Evolutionary conservation across 345 rosid genomes (phyloP), one percentile per base, ranked within the genome.

Genomic region (Aquilaria yunnanensis): DNA sequence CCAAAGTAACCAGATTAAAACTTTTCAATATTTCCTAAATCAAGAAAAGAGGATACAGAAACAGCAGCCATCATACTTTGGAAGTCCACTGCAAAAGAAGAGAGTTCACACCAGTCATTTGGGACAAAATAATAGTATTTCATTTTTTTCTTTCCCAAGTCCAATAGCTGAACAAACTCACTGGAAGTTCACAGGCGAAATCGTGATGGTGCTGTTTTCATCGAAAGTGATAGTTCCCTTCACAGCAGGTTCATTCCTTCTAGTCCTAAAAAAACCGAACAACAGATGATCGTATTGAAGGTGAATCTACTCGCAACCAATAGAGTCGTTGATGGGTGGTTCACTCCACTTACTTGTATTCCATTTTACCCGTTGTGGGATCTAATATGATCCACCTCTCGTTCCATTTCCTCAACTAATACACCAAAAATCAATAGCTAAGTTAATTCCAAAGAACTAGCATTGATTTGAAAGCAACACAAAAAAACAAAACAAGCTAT

Each of bases 161-260:
- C 32, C 67, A 52, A 48, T 12, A 52, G 60, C 5, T 6, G 59
- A 47, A 51, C 37, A 52, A 71, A 60, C 93, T 80, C 84, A 95
- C 99, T 91, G 80, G 80, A 95, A 95, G 76, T 95, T 95, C 54
- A 95, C 98, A 31, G 96, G 98, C 59, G 99, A 95, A 47, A 85
- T 30, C 0, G 89, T 61, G 62, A 95, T 91, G 30, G 93, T 83
- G 82, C 99, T 95, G 70, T 87, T 83, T 53, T 89, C 98, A 74
- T 95, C 96, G 65, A 91, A 91, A 59, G 68, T 57, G 54, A 95
- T 83, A 13, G 83, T 80, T 59, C 97, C 99, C 76, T 91, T 95
- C 62, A 91, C 79, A 60, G 83, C 63, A 54, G 96, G 94, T 69
- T 89, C 99, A 67, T 80, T 95, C 71, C 99, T 78, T 82, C 87